phyloP scores from a whole-genome alignment of 78 protist genomes.

The Planoprotostelium fungivorum region DNA sequence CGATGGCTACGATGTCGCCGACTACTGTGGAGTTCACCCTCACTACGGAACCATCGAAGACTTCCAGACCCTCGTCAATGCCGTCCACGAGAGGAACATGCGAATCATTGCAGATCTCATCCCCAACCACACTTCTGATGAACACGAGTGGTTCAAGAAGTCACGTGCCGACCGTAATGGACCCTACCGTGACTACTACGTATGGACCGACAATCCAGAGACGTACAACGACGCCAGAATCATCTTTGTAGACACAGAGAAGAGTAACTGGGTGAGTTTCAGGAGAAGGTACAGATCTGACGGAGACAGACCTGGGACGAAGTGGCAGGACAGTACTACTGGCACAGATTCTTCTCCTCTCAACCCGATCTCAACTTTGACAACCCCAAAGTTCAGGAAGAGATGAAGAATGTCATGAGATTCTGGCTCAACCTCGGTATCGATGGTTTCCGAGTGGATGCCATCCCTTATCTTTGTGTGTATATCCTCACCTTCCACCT shows the following conservation, averaged over 20 bases:
- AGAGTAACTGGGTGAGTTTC: constrained; percentile 59
- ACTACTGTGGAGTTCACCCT: constrained; percentile 73
- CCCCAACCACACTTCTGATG: constrained; percentile 78
- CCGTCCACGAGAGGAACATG: constrained; percentile 69
- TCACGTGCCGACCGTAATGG: constrained; percentile 43
- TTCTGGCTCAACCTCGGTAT: constrained; percentile 77
- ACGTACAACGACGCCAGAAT: constrained; percentile 65
- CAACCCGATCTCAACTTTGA: constrained; percentile 83
- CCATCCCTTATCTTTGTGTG: constrained; percentile 68
- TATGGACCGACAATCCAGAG: constrained; percentile 48
- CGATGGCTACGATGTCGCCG: constrained; percentile 81
- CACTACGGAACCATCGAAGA: constrained; percentile 73
- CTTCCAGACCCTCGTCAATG: constrained; percentile 49
- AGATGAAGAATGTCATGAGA: constrained; percentile 55
- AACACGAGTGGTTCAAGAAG: constrained; percentile 75
- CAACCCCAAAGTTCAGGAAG: constrained; percentile 69
- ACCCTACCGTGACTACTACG: constrained; percentile 69
- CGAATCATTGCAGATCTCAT: constrained; percentile 67
- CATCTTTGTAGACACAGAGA: constrained; percentile 68
- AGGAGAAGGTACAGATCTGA: too few species aligned
- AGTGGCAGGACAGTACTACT: constrained; percentile 66
- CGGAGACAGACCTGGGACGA: constrained; percentile 56
- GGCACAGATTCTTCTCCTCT: constrained; percentile 74
- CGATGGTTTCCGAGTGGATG: constrained; percentile 83
- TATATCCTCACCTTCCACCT: neutral